Base-by-base conservation (phyloP, 495 filamentous ascomycete genomes). In the Penicillium cinerascens region DNA sequence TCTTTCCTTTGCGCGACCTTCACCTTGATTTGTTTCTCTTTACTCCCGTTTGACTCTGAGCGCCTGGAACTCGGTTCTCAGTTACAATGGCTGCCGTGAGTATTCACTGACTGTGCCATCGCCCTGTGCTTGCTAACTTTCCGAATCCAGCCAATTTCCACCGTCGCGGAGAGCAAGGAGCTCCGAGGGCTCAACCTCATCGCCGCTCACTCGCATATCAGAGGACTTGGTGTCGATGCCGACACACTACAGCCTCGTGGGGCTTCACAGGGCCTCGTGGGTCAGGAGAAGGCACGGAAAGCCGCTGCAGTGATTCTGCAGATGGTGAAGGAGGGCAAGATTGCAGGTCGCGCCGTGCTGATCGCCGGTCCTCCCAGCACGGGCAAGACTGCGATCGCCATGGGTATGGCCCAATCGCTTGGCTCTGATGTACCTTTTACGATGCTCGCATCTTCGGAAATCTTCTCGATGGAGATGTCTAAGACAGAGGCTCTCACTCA, bases 301-400 rank as follows among this genome's bases (percentile, higher is more conserved):
- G 93, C 93, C 0, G 93, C 93, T 2, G 92, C 91, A 1, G 85
- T 99, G 18, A 92, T 99, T 52, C 67, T 99, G 54, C 89, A 97
- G 70, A 97, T 99, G 92, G 95, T 95, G 52, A 96, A 93, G 72
- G 89, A 95, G 61, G 92, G 92, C 58, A 97, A 96, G 72, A 97
- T 99, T 74, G 95, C 95, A 43, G 93, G 93, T 40, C 83, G 92
- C 57, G 93, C 93, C 16, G 88, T 97, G 17, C 76, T 99, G 56
- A 96, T 99, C 57, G 92, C 93, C 47, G 93, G 93, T 1, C 93
- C 95, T 48, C 95, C 93, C 15, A 97, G 93, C 72, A 99, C 93
- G 23, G 93, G 93, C 45, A 99, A 99, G 76, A 97, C 93, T 1
- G 93, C 93, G 29, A 95, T 99, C 62, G 93, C 95, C 25, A 97